phyloP scores from a whole-genome alignment of 1,284 basidiomycete species.

The Xanthoconium separans region DNA sequence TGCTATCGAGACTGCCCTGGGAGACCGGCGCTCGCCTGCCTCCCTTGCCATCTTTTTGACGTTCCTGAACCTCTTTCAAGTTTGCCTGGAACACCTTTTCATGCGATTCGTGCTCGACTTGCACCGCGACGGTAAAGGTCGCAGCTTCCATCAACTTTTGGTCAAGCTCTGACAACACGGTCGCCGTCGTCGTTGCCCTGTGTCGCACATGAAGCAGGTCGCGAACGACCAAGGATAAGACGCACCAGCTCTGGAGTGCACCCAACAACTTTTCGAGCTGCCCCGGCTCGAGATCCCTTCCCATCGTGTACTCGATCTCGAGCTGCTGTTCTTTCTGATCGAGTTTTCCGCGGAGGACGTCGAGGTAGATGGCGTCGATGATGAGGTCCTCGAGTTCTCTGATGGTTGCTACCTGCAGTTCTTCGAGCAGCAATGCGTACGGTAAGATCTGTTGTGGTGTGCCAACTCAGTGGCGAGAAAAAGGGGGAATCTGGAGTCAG shows the following conservation, averaged over 20 bases:
- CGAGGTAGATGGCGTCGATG: slow-evolving; percentile 92
- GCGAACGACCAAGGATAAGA: slow-evolving; percentile 9
- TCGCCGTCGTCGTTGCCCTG: slow-evolving; percentile 76
- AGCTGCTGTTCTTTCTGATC: slow-evolving; percentile 87
- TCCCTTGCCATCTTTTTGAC: slow-evolving; percentile 52
- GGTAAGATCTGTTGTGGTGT: slow-evolving; percentile 66
- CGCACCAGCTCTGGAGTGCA: slow-evolving; percentile 73
- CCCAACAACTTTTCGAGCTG: slow-evolving; percentile 60
- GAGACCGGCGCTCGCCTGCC: slow-evolving; percentile 24
- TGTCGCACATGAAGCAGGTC: not conserved
- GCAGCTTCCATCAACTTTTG: slow-evolving; percentile 39
- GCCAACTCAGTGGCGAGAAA: not conserved
- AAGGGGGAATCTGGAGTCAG: not conserved
- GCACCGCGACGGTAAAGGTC: slow-evolving; percentile 25
- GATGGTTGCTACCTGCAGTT: slow-evolving; percentile 71
- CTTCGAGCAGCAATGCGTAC: slow-evolving; percentile 63
- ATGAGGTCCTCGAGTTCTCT: slow-evolving; percentile 92
- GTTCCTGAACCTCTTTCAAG: slow-evolving; percentile 42
- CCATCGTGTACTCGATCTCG: slow-evolving; percentile 89
- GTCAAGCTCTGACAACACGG: slow-evolving; percentile 55
- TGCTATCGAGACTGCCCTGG: slow-evolving; percentile 35
- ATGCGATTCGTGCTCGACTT: slow-evolving; percentile 36
- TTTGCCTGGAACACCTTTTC: slow-evolving; percentile 33
- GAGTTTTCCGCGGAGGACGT: slow-evolving; percentile 84
- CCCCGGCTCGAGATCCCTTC: slow-evolving; percentile 78